Evolutionary conservation across 208 protist species (phyloP).

Genomic region (Crithidia mellificae): DNA sequence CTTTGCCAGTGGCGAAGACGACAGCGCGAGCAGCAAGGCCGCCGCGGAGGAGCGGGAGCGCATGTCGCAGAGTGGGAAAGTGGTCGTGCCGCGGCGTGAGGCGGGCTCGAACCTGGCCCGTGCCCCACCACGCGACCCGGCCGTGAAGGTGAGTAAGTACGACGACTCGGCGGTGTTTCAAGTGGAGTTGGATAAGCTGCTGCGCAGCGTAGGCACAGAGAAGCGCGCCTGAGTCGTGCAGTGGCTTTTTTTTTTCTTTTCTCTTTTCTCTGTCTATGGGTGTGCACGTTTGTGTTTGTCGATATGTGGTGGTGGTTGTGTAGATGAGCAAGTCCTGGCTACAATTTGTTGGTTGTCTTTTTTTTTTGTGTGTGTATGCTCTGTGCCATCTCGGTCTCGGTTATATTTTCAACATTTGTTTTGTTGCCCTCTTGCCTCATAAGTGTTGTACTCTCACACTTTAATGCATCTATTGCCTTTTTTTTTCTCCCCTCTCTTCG

Average conservation of each 20-base stretch:
- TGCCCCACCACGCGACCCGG: conserved; percentile 30
- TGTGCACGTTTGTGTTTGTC: no score
- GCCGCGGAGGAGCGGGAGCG: conserved; percentile 17
- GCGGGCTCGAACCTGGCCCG: conserved; percentile 21
- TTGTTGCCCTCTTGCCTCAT: no score
- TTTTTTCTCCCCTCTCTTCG: not conserved
- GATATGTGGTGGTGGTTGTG: no score
- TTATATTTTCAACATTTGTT: no score
- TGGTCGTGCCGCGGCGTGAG: conserved; percentile 18
- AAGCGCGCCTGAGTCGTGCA: conserved; percentile 8
- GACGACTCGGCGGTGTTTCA: conserved; percentile 41
- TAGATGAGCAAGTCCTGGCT: not conserved
- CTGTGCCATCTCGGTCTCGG: no score
- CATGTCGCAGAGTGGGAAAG: conserved; percentile 25
- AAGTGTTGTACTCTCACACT: no score
- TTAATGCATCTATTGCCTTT: not conserved
- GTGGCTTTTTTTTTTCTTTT: not conserved
- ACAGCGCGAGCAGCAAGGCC: not conserved
- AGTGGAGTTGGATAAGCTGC: conserved; percentile 35
- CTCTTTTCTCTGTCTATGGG: not conserved
- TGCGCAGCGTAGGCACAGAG: conserved; percentile 13
- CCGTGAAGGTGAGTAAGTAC: conserved; percentile 48
- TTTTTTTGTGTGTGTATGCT: not conserved
- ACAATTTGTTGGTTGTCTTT: not conserved
- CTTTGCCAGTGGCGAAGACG: not conserved